Conservation (phyloP, 2,329 filamentous ascomycete genomes). For the Fusarium fujikuroi region DNA sequence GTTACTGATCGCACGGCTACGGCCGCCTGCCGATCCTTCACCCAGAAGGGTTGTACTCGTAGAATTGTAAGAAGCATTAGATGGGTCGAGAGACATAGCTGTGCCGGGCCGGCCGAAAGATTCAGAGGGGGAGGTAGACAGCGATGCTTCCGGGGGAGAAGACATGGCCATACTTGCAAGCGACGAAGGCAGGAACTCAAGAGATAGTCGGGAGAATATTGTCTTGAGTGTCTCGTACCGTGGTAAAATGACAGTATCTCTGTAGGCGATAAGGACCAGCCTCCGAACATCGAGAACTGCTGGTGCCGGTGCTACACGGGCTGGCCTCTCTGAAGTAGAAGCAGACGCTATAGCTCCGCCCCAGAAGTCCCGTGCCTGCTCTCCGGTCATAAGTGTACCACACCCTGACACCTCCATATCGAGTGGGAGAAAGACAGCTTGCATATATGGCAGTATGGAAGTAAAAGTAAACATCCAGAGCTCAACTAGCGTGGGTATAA, state of each 20-base stretch:
- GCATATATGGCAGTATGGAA: slow-evolving; percentile 89
- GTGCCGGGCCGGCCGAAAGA: slow-evolving; percentile 73
- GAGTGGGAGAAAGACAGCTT: slow-evolving; percentile 92
- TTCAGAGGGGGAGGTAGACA: slow-evolving; percentile 64
- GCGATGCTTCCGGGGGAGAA: slow-evolving; percentile 63
- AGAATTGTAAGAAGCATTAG: slow-evolving; percentile 81
- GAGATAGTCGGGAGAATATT: slow-evolving; percentile 87
- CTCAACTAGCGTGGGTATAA: slow-evolving; percentile 91
- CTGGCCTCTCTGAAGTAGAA: slow-evolving; percentile 45
- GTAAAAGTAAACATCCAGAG: slow-evolving; percentile 96
- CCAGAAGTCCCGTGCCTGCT: slow-evolving; percentile 92
- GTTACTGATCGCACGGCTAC: slow-evolving; percentile 87
- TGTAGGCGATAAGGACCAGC: slow-evolving; percentile 86
- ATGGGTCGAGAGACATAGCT: slow-evolving; percentile 78
- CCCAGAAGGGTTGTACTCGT: slow-evolving; percentile 84
- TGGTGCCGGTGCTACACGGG: slow-evolving; percentile 59
- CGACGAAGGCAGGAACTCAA: slow-evolving; percentile 76
- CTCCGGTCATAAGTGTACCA: slow-evolving; percentile 79
- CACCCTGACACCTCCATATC: slow-evolving; percentile 92
- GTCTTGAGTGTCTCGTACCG: slow-evolving; percentile 89
- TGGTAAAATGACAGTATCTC: slow-evolving; percentile 88
- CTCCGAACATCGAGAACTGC: slow-evolving; percentile 83
- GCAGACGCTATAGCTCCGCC: slow-evolving; percentile 68
- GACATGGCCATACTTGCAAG: slow-evolving; percentile 62
- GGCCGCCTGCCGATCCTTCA: slow-evolving; percentile 65